phyloP scores from a whole-genome alignment of 2,329 filamentous ascomycete genomes.

The Alternaria postmessia region DNA sequence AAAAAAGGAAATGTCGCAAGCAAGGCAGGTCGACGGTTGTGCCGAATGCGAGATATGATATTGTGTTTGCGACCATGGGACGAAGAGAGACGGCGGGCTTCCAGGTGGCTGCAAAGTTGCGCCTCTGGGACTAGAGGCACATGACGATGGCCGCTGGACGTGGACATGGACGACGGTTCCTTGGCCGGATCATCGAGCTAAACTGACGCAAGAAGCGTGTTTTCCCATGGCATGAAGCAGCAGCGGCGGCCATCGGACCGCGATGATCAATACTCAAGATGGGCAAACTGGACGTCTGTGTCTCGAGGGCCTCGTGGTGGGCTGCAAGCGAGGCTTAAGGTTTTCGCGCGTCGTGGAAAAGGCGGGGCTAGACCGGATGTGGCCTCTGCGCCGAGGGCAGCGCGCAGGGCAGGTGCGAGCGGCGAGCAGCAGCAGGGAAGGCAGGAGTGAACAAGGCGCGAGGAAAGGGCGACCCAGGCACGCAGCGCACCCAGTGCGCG shows the following conservation, averaged over 20 bases:
- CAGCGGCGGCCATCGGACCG: slow-evolving; percentile 15
- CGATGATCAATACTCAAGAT: slow-evolving; percentile 22
- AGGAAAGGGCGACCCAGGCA: slow-evolving; percentile 12
- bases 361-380: slow-evolving; percentile 20
- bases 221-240: slow-evolving; percentile 8
- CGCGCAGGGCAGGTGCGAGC: slow-evolving; percentile 12
- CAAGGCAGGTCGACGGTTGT: background rate
- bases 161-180: background rate
- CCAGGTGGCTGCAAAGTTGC: background rate
- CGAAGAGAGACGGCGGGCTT: slow-evolving; percentile 6
- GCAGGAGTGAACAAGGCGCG: slow-evolving; percentile 11
- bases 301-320: slow-evolving; percentile 21
- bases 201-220: slow-evolving; percentile 15
- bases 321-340: slow-evolving; percentile 23
- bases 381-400: slow-evolving; percentile 14
- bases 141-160: slow-evolving; percentile 8
- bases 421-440: background rate
- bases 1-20: background rate
- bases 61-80: slow-evolving; percentile 8
- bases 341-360: slow-evolving; percentile 7
- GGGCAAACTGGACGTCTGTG: slow-evolving; percentile 29
- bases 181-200: slow-evolving; percentile 2
- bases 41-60: background rate
- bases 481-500: background rate
- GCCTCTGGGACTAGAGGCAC: slow-evolving; percentile 3